Conservation (phyloP, 2,329 filamentous ascomycete genomes). For the Furcasterigmium furcatum region DNA sequence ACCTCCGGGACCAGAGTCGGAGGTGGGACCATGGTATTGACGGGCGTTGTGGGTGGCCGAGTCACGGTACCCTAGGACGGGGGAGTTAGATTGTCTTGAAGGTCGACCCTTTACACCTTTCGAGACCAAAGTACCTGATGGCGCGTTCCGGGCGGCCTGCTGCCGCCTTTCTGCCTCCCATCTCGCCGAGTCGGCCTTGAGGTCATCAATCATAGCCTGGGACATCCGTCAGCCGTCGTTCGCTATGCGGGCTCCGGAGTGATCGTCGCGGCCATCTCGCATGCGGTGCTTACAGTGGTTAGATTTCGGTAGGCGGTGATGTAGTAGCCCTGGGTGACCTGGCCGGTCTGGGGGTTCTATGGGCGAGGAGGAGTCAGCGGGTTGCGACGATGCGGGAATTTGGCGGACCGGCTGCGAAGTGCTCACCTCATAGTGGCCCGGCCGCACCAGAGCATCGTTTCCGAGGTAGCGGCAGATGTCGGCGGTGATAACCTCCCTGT, state of each 20-base stretch:
- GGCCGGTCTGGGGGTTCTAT: slow-evolving; percentile 52
- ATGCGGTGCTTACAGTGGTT: slow-evolving; percentile 60
- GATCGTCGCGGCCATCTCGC: not conserved
- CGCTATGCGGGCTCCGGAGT: too few species aligned
- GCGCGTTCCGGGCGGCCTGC: slow-evolving; percentile 48
- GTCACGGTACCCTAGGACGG: slow-evolving; percentile 54
- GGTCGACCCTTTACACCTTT: slow-evolving; percentile 44
- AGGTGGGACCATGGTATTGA: slow-evolving; percentile 45
- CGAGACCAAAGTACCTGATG: slow-evolving; percentile 57
- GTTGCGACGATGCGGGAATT: not conserved
- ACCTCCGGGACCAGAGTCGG: slow-evolving; percentile 20
- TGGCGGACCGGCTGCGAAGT: not conserved
- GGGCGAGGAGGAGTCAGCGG: slow-evolving; percentile 3
- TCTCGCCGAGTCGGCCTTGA: slow-evolving; percentile 59
- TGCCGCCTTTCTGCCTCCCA: slow-evolving; percentile 60
- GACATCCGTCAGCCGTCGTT: slow-evolving; percentile 13
- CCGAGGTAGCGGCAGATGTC: slow-evolving; percentile 83
- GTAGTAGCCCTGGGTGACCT: slow-evolving; percentile 69
- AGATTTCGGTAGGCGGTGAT: slow-evolving; percentile 78
- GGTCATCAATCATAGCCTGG: slow-evolving; percentile 62
- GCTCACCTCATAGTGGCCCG: slow-evolving; percentile 69
- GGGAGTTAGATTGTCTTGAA: slow-evolving; percentile 57
- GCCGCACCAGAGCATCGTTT: slow-evolving; percentile 76
- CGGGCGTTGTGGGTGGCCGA: slow-evolving; percentile 44
- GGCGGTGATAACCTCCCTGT: slow-evolving; percentile 79